Evolutionary conservation across 805 yeast genomes (phyloP), one percentile per base, ranked within the genome.

Genomic region (Cyberlindnera petersonii): DNA sequence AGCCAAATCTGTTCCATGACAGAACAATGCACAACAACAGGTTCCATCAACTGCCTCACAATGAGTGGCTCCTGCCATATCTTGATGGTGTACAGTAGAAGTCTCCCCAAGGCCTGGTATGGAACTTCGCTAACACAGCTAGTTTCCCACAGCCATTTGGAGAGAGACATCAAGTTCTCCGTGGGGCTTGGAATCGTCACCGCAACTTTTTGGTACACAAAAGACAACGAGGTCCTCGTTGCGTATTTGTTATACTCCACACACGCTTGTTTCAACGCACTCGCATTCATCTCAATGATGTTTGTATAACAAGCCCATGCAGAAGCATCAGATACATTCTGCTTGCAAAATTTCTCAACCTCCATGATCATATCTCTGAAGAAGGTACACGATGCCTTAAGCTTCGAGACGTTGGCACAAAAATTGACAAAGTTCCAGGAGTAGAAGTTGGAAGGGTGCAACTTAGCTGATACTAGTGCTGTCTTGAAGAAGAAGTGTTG

Each of bases 351-450:
- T 7, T 28, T 9, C 21, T 50, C 44, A 1, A 59, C 35, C 2
- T 31, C 28, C 2, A 26, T 27, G 5, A 28, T 9, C 2, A 31
- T 18, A 6, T 22, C 27, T 1, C 6, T n/a, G 19, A 35, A 32
- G 13, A 16, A 15, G 3, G 8, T 15, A 16, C 40, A 32, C 3
- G 26, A 17, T 1, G 35, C 9, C 18, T 20, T 18, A 1, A 36
- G 22, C 8, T 52, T 39, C 1, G 52, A 35, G 9, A 50, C 37
- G 40, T 61, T 64, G 21, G 47, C 53, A 11, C 52, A 39, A 60
- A 66, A 65, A 21, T 59, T 50, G 9, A 56, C 33, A n/a, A 65
- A 56, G 37, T 60, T 58, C 69, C 71, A 67, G 6, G 69, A 58
- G 38, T 67, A 67, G 37, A 65, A 67, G 39, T 66, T 67, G 0